Evolutionary conservation across 441 rosid species (phyloP), one percentile per base, ranked within the genome.

Genomic region (Isatis lusitanica): DNA sequence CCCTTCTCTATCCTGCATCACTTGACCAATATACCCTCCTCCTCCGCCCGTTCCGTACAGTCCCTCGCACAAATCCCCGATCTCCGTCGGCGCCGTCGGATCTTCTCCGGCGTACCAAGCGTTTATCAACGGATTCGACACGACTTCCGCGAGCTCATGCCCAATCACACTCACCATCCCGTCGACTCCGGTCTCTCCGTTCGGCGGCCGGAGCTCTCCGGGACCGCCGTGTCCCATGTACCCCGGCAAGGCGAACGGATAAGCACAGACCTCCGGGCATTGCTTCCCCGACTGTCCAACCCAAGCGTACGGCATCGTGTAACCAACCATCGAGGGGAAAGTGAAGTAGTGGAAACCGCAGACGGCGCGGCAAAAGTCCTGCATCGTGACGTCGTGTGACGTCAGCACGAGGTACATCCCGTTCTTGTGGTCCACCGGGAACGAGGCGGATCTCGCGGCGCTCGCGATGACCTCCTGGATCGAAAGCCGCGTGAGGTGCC

Each of bases 101-200:
- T 93, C 98, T 73, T 91, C 97, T 4, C 97, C 97, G 10, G 98
- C 97, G 53, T 91, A 91, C 98, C 98, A 93, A 0, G 97, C 98
- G 51, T 93, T 93, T 51, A 91, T 86, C 62, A 93, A 55, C 2
- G 98, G 98, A 63, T 93, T 93, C 21, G 97, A 83, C 2, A 96
- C 65, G 17, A 93, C 82, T 76, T 93, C 98, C 0, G 97, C 98
- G 6, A 93, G 71, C 79, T 93, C 98, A 66, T 91, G 98, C 6
- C 86, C 98, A 12, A 93, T 93, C 66, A 93, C 97, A 68, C 98
- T 93, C n/a, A 93, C 85, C 98, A 93, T 93, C 38, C 96, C 98
- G 58, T 93, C 98, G 1, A 88, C 84, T 0, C 97, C 97, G 4
- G 89, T 81, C 16, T 91, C 97, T 4, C 92, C 88, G 55, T 93